These are phyloP conservation scores for Medicago arabica DNA, from an alignment of 306 rosid species.

Conservation along the genomic window DNA sequence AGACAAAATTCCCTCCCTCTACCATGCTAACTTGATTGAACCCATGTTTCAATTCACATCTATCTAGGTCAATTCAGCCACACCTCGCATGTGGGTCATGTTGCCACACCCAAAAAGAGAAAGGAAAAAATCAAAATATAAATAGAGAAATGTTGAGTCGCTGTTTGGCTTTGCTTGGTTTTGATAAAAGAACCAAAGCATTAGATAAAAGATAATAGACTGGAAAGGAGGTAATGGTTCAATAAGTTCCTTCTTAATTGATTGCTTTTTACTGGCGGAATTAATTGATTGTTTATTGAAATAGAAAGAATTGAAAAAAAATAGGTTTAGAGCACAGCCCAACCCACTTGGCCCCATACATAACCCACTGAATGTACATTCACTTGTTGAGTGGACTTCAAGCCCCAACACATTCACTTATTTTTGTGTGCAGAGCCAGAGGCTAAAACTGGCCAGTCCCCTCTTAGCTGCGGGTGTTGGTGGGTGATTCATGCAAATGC, in stretches of 20 bases:
- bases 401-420: too few relatives aligned
- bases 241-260: neutral
- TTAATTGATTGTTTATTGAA: neutral
- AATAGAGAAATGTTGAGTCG: neutral
- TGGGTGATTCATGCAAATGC: too few relatives aligned
- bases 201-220: neutral
- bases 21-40: neutral
- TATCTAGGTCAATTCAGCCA: neutral
- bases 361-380: neutral
- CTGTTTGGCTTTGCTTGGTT: neutral
- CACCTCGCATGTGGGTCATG: neutral
- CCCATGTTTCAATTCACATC: neutral
- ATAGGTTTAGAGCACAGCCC: neutral
- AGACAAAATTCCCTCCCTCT: neutral
- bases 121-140: constrained; percentile 3
- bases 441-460: too few relatives aligned
- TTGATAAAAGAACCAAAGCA: neutral
- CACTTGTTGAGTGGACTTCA: too few relatives aligned
- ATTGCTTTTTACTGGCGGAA: too few relatives aligned
- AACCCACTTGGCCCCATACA: neutral
- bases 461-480: too few relatives aligned
- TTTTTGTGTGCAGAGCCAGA: too few relatives aligned
- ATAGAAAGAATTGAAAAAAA: neutral
- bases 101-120: neutral
- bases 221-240: neutral